These are phyloP conservation scores for Trypanosoma avium DNA, from an alignment of 208 protist species.

Conservation along the genomic window DNA sequence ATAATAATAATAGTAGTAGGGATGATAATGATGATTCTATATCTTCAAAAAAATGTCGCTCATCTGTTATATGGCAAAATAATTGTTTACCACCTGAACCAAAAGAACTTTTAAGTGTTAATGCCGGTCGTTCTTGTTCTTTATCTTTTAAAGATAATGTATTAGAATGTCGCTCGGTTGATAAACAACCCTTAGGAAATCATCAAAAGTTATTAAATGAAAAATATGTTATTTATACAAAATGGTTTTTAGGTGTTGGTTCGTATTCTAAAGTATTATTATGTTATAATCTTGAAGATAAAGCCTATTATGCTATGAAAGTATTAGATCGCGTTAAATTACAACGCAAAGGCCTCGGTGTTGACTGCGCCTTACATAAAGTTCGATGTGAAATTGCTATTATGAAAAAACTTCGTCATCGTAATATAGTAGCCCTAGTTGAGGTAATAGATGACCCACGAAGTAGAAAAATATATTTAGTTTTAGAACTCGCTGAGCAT, in stretches of 20 bases:
- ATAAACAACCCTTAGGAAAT: slow-evolving; percentile 5
- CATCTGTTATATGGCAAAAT: not conserved
- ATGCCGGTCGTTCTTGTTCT: slow-evolving; percentile 10
- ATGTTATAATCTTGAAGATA: slow-evolving; percentile 44
- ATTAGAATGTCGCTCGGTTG: not conserved
- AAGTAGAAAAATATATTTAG: slow-evolving; percentile 77
- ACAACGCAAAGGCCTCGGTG: slow-evolving; percentile 35
- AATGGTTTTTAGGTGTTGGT: slow-evolving; percentile 49
- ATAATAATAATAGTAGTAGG: too few species aligned
- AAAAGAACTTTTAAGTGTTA: slow-evolving; percentile 13
- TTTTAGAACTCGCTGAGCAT: slow-evolving; percentile 83
- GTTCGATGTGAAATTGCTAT: slow-evolving; percentile 88
- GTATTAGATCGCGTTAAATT: slow-evolving; percentile 46
- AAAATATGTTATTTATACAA: slow-evolving; percentile 63
- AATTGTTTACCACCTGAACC: slow-evolving; percentile 16
- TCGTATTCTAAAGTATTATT: slow-evolving; percentile 71
- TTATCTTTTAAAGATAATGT: not conserved
- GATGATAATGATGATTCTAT: too few species aligned
- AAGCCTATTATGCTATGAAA: slow-evolving; percentile 58
- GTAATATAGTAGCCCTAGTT: slow-evolving; percentile 87
- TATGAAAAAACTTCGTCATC: slow-evolving; percentile 91
- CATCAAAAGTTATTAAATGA: slow-evolving; percentile 53
- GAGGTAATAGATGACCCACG: slow-evolving; percentile 93
- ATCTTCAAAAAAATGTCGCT: too few species aligned
- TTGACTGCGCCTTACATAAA: slow-evolving; percentile 30